Evolutionary conservation across 106 monocot genomes (phyloP).

Genomic region (Acorus gramineus): DNA sequence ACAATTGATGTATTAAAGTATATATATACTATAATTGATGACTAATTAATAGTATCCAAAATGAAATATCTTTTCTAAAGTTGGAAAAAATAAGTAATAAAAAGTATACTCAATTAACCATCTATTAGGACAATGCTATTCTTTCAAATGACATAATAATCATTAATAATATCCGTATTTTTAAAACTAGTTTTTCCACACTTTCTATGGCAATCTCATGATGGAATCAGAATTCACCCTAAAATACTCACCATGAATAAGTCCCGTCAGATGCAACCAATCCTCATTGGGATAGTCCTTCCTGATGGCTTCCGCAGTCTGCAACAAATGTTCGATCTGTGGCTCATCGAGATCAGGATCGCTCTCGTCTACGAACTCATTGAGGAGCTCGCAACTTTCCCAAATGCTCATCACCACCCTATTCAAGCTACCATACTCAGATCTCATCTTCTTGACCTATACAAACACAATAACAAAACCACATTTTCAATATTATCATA

Average conservation of each 20-base stretch:
- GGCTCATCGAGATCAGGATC: constrained; percentile 80
- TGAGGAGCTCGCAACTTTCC: not conserved
- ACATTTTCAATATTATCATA: too few relatives aligned
- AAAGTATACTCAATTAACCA: not conserved
- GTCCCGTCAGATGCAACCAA: constrained; percentile 5
- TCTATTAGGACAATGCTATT: too few relatives aligned
- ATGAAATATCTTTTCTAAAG: too few relatives aligned
- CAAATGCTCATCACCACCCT: not conserved
- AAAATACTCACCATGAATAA: not conserved
- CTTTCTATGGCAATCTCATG: too few relatives aligned
- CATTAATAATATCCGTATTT: too few relatives aligned
- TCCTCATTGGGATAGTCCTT: constrained; percentile 59
- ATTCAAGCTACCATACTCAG: not conserved
- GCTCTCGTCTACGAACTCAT: constrained; percentile 48
- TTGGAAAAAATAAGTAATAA: not conserved
- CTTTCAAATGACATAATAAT: too few relatives aligned
- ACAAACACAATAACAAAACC: not conserved
- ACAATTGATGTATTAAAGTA: too few relatives aligned
- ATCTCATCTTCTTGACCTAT: not conserved
- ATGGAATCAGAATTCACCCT: too few relatives aligned
- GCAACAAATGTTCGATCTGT: constrained; percentile 80
- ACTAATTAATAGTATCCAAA: too few relatives aligned
- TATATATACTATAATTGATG: too few relatives aligned
- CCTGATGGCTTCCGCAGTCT: constrained; percentile 79
- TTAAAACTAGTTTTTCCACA: too few relatives aligned